Evolutionary conservation across 495 filamentous ascomycete genomes (phyloP).

Genomic region (Aspergillus leporis): DNA sequence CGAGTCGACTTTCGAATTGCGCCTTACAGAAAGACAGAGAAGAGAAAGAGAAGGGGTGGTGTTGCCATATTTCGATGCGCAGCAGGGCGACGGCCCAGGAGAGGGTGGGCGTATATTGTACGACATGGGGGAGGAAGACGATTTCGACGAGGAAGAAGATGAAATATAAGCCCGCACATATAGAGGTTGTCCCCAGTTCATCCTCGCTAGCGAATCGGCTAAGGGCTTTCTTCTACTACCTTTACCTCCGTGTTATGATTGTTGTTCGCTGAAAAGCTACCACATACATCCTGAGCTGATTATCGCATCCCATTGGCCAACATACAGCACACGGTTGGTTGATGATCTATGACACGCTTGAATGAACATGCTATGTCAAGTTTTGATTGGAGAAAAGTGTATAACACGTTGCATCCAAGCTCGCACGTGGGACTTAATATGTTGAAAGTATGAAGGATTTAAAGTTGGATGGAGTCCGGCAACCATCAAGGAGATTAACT

Average conservation of each 20-base stretch:
- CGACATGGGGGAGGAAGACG: conserved; percentile 94
- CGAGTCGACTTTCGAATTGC: conserved; percentile 76
- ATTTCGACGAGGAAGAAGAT: conserved; percentile 99
- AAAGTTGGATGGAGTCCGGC: conserved; percentile 37
- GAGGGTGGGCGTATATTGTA: conserved; percentile 90
- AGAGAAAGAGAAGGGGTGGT: conserved; percentile 83
- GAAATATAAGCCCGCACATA: conserved; percentile 66
- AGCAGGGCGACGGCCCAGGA: conserved; percentile 74
- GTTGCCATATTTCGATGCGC: conserved; percentile 93
- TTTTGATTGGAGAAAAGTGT: neutral
- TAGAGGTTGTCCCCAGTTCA: conserved; percentile 13
- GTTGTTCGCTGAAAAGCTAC: neutral
- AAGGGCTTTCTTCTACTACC: neutral
- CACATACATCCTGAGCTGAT: neutral
- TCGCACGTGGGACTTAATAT: conserved; percentile 5
- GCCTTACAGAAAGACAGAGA: conserved; percentile 86
- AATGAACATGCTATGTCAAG: neutral
- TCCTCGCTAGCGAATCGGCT: neutral
- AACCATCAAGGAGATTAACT: conserved; percentile 40
- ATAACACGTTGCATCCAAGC: neutral
- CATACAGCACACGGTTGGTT: neutral
- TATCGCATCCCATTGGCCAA: neutral
- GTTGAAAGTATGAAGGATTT: conserved; percentile 14
- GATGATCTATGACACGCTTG: neutral
- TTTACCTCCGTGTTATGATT: neutral